Base-by-base conservation (phyloP, 2,329 filamentous ascomycete species). In the Cladosporium sp. region DNA sequence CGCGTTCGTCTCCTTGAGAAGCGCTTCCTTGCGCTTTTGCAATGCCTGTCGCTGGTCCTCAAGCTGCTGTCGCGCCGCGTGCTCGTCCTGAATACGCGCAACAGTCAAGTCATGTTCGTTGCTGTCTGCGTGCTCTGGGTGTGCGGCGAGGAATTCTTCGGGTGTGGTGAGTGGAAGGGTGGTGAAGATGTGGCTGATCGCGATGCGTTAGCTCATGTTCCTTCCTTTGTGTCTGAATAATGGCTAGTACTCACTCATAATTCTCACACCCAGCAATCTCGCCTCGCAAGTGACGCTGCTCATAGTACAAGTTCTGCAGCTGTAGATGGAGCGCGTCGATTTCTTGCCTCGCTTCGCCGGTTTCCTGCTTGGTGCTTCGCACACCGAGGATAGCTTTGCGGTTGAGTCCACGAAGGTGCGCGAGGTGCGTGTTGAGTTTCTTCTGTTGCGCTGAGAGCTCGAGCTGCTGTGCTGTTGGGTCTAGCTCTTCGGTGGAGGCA, bases 221-320 rank as follows among this genome's bases (percentile, higher is more conserved):
- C 20, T 59, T 25, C 6, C 47, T 39, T 30, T 20, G 55, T 30
- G 17, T 9, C 3, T 25, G 8, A 25, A 34, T n/a, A 2, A 42
- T n/a, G 5, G 7, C 22, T 38, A 11, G 11, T 2, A 83, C 89
- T 62, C 77, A 96, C 91, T 96, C 90, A 68, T 95, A 97, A 54
- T 87, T 88, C 71, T 96, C 90, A 73, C 94, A 97, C 8, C 90
- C 91, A 0, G 84, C 80, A 61, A 99, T 97, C 75, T 99, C 94
- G 51, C 90, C 90, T 64, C 89, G 86, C 57, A 99, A 78, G 74
- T 97, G 92, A 57, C 90, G 82, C 76, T 97, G 92, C 74, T 99
- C 93, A 71, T 99, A 99, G 73, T 94, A 95, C 7, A 99, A 78
- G 70, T 99, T 99, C 75, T 97, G 93, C 58, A 99, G 81, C 70